Base-by-base conservation (phyloP, 129 eudicot species). In the Dittrichia graveolens region DNA sequence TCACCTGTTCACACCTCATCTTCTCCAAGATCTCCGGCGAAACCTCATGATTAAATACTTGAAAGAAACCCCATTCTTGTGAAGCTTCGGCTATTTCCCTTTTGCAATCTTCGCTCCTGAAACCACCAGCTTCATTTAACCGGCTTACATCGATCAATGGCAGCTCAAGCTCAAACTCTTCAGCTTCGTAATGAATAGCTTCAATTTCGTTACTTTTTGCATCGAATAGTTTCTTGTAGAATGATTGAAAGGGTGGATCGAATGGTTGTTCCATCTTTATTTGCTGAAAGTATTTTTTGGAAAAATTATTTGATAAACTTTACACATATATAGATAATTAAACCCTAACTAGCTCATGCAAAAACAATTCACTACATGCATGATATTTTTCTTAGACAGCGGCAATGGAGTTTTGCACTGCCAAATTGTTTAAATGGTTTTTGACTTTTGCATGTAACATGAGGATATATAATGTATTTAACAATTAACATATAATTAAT, bases 21-120 rank as follows among this genome's bases (percentile, higher is more conserved):
- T 45, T 78, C 50, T 87, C 85, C 68, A 89, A 55, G 24, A 89
- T 35, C 34, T 83, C 82, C 0, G 2, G 39, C 0, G 92, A 72
- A 48, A 89, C 70, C 13, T 95, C 96, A 31, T 93, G 98, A 83
- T 89, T 93, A 24, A 89, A 63, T 3, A 93, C 90, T 71, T 85
- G 92, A 75, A 93, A 89, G 57, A 87, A 87, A 1, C 98, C 98
- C 98, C 98, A 93, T 68, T 89, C 89, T 60, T 42, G 81, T 8
- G 98, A 81, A 44, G 98, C 98, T 79, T 74, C 39, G 0, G 89
- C 90, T n/a, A 93, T 93, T 37, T 85, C 80, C 44, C 61, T 61
- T 77, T 76, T 82, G 83, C 98, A 93, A 2, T 67, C 71, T 46
- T 83, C 84, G 8, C 77, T 79, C 58, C 84, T 88, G 41, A 13